phyloP scores from a whole-genome alignment of 2,329 filamentous ascomycete species.

The Corniculantispora saksenae region DNA sequence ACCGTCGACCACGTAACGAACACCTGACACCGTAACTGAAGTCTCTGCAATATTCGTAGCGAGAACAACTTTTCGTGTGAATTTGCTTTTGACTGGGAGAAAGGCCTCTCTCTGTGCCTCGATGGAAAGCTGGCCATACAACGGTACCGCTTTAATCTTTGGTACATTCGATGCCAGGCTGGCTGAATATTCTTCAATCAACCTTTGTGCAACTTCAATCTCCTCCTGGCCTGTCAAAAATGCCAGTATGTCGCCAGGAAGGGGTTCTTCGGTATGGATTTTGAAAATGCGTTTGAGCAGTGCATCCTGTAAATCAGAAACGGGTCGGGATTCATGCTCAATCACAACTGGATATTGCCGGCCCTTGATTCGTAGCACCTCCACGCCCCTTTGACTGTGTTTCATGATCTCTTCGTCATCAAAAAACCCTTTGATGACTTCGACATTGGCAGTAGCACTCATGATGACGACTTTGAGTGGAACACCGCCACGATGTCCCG shows the following conservation, averaged over 20 bases:
- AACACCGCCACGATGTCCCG: constrained; percentile 66
- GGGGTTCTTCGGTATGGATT: constrained; percentile 81
- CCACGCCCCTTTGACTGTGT: constrained; percentile 29
- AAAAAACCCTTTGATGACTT: constrained; percentile 78
- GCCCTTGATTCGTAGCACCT: constrained; percentile 71
- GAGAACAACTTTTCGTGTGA: constrained; percentile 84
- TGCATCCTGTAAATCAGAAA: constrained; percentile 79
- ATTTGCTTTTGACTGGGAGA: constrained; percentile 66
- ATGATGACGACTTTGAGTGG: constrained; percentile 90
- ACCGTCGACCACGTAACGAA: constrained; percentile 87
- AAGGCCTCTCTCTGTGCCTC: constrained; percentile 86
- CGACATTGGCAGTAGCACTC: constrained; percentile 93
- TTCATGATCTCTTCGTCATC: constrained; percentile 30
- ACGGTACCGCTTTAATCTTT: constrained; percentile 69
- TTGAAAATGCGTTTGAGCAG: constrained; percentile 81
- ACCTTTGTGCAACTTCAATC: constrained; percentile 77
- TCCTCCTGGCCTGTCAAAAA: constrained; percentile 93
- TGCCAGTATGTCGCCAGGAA: constrained; percentile 91
- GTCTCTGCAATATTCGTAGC: constrained; percentile 99
- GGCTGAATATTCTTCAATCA: constrained; percentile 77
- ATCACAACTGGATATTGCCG: constrained; percentile 84
- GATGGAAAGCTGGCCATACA: constrained; percentile 89
- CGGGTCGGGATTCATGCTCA: constrained; percentile 70
- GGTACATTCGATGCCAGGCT: constrained; percentile 75
- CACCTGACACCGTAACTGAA: constrained; percentile 91